Evolutionary conservation across 192 early-diverging fungal species (phyloP), one percentile per base, ranked within the genome.

Genomic region (Gorgonomyces haynaldii): DNA sequence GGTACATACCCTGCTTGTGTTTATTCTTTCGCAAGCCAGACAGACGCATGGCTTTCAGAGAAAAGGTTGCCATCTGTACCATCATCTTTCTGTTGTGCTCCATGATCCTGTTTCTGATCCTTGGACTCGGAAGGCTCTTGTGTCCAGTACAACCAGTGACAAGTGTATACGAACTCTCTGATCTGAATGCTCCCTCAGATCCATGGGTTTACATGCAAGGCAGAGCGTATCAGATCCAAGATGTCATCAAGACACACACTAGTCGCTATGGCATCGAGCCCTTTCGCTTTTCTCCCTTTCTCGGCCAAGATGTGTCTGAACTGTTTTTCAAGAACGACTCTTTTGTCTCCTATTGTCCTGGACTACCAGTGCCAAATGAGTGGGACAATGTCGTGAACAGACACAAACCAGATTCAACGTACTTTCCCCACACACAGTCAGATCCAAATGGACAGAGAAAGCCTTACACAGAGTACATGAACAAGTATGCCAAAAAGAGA

Each of bases 11-110:
- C 5, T 31, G 6, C 30, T 31, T 5, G 5, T 31, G 30, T 31
- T 12, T 31, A 31, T 17, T 4, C 7, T 12, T 40, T 5, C 4
- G 13, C 4, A 40, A 7, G 8, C 7, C 7, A 6, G 4, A 40
- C 4, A 13, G 4, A 7, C 4, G 75, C 35, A 91, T 92, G 86
- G 91, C 91, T 8, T 95, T 84, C 85, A 68, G 91, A 34, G 91
- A 96, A 63, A 96, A 96, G 62, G 52, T 74, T 9, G 65, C 67
- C 7, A 51, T 96, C 17, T 89, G 86, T 56, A 47, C 86, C 32
- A 56, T 93, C 52, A 91, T 96, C 42, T 72, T 84, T 41, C 52
- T 86, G 7, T 64, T 86, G 49, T 89, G 85, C 26, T 76, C 57
- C 0, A 40, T 72, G 16, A 74, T 88, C 16, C 71, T 91, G 13